These are phyloP conservation scores for Nicotiana sylvestris DNA, from an alignment of 257 asterid species.

Conservation along the genomic window DNA sequence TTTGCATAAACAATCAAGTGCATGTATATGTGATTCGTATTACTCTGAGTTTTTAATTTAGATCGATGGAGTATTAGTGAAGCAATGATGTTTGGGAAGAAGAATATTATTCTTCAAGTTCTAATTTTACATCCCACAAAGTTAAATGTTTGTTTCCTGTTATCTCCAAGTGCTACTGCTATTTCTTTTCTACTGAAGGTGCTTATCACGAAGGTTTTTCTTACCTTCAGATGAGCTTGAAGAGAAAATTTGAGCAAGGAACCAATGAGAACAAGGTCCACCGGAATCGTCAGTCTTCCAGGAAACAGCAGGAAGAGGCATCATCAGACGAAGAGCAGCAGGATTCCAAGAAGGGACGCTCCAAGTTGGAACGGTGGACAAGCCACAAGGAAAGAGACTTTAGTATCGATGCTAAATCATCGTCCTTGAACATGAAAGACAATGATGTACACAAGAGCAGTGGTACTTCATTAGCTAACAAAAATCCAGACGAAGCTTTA, in stretches of 20 bases:
- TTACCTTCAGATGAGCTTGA: constrained; percentile 45
- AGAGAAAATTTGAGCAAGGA: constrained; percentile 44
- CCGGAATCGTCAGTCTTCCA: constrained; percentile 35
- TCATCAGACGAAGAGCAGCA: constrained; percentile 62
- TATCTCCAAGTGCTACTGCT: too few relatives aligned
- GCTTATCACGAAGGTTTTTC: not conserved
- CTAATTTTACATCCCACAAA: too few relatives aligned
- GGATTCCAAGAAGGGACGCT: constrained; percentile 65
- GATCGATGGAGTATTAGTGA: not conserved
- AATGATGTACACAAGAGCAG: constrained; percentile 21
- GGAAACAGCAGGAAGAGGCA: constrained; percentile 49
- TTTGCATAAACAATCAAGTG: not conserved
- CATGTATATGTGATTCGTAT: not conserved
- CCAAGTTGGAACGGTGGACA: constrained; percentile 88
- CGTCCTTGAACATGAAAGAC: constrained; percentile 47
- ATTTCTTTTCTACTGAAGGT: too few relatives aligned
- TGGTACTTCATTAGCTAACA: constrained; percentile 26
- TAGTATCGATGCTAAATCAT: constrained; percentile 24
- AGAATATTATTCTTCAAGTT: not conserved
- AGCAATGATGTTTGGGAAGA: not conserved
- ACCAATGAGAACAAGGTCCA: constrained; percentile 42
- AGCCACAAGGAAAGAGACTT: constrained; percentile 85
- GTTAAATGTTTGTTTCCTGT: too few relatives aligned
- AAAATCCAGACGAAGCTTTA: constrained; percentile 38
- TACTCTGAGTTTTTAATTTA: not conserved